Percentiles rank a stretch among this genome's conserved stretches.
Evolutionary conservation across 1,284 basidiomycete species (phyloP).

Genomic region (Ceratobasidium sp.): DNA sequence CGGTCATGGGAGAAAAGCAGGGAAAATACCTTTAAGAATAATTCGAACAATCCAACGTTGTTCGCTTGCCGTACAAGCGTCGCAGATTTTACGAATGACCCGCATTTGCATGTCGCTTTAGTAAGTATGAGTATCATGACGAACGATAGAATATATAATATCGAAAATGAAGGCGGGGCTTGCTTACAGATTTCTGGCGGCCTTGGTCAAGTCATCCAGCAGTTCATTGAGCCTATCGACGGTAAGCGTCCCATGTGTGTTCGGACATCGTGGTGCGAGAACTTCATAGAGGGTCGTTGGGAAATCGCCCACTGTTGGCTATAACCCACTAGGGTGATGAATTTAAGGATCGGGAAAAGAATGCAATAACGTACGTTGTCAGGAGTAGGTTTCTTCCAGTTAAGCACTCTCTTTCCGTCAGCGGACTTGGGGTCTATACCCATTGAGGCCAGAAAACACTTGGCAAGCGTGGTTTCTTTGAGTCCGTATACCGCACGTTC

Average conservation of each 20-base stretch:
- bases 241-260: slow-evolving; percentile 77
- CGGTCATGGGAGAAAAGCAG: not conserved
- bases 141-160: not conserved
- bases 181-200: slow-evolving; percentile 72
- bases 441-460: slow-evolving; percentile 88
- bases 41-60: slow-evolving; percentile 93
- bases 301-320: slow-evolving; percentile 85
- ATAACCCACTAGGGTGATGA: not conserved
- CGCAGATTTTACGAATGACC: slow-evolving; percentile 79
- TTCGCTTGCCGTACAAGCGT: slow-evolving; percentile 80
- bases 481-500: slow-evolving; percentile 89
- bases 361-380: slow-evolving; percentile 63
- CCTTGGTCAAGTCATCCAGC: slow-evolving; percentile 78
- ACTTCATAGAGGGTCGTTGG: slow-evolving; percentile 86
- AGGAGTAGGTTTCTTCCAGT: slow-evolving; percentile 90
- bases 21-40: slow-evolving; percentile 81
- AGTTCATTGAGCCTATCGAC: slow-evolving; percentile 83
- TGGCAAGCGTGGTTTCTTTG: slow-evolving; percentile 91
- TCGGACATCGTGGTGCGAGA: slow-evolving; percentile 83
- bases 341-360: not conserved
- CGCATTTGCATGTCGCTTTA: slow-evolving; percentile 77
- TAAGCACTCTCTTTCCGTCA: slow-evolving; percentile 79
- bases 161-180: not conserved
- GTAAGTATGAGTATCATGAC: not conserved
- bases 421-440: slow-evolving; percentile 80